Conservation (phyloP, 768 basidiomycete species). For the Suillus plorans region DNA sequence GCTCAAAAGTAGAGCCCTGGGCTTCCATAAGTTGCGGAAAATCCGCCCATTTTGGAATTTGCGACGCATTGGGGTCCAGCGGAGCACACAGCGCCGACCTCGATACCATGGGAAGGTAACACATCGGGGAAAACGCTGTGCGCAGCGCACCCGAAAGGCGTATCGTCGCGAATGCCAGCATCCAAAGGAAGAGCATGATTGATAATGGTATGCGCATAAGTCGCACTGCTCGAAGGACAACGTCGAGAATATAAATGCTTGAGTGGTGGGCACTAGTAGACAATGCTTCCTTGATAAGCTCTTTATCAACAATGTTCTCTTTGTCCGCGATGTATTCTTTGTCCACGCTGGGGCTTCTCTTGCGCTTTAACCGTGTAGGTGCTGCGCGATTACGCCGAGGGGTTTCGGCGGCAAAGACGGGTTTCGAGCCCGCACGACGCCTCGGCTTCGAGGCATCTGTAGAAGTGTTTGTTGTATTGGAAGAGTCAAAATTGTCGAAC, state of each 20-base stretch:
- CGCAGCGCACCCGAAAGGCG: slow-evolving; percentile 43
- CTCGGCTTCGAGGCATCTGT: not conserved
- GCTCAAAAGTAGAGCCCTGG: slow-evolving; percentile 61
- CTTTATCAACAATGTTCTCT: slow-evolving; percentile 10
- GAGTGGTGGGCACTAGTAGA: slow-evolving; percentile 27
- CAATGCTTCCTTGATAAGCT: slow-evolving; percentile 22
- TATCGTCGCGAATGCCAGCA: slow-evolving; percentile 47
- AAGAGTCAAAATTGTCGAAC: not conserved
- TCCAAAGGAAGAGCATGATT: slow-evolving; percentile 49
- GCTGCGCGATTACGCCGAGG: slow-evolving; percentile 3
- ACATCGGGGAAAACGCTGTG: slow-evolving; percentile 55
- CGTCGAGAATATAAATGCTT: slow-evolving; percentile 44
- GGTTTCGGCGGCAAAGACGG: not conserved
- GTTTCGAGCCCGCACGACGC: not conserved
- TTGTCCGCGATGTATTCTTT: slow-evolving; percentile 11
- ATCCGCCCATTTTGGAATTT: slow-evolving; percentile 48
- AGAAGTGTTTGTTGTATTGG: not conserved
- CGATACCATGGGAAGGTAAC: slow-evolving; percentile 60
- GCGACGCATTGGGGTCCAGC: slow-evolving; percentile 4
- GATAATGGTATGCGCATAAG: slow-evolving; percentile 58
- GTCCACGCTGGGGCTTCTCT: slow-evolving; percentile 29
- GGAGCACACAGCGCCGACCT: slow-evolving; percentile 42
- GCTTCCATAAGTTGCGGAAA: slow-evolving; percentile 60
- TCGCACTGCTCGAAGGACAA: slow-evolving; percentile 46
- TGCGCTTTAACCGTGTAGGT: slow-evolving; percentile 27